Percentiles rank a stretch among this genome's conserved stretches.
Conservation (phyloP, 2,329 filamentous ascomycete genomes). For the Onygenales sp. region DNA sequence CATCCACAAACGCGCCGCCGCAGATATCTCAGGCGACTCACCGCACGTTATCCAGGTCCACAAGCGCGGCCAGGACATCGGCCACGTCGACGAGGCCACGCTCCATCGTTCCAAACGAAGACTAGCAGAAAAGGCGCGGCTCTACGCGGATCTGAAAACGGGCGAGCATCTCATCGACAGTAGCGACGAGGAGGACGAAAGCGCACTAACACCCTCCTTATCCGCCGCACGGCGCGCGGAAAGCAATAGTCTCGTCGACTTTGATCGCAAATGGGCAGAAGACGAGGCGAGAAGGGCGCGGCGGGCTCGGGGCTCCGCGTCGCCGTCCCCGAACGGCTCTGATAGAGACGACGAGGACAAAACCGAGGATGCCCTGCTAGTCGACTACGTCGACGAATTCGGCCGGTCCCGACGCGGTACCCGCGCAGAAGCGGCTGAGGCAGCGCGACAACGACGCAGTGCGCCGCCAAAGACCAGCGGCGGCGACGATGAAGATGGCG, state of each 20-base stretch:
- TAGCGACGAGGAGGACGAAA: constrained; percentile 21
- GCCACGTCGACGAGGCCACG: constrained; percentile 46
- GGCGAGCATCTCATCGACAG: constrained; percentile 61
- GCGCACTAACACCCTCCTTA: constrained; percentile 16
- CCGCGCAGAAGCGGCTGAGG: constrained; percentile 54
- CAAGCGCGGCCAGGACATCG: constrained; percentile 51
- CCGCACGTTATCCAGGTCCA: constrained; percentile 52
- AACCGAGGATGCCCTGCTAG: constrained; percentile 48
- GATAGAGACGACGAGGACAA: constrained; percentile 27
- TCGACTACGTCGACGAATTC: constrained; percentile 89
- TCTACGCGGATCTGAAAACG: constrained; percentile 83
- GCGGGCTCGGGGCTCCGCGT: constrained; percentile 15
- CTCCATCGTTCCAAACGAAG: constrained; percentile 62
- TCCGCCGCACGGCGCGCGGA: constrained; percentile 11
- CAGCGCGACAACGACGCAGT: constrained; percentile 40
- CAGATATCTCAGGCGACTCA: constrained; percentile 46
- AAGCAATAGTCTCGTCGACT: constrained; percentile 64
- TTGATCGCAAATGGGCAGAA: constrained; percentile 92
- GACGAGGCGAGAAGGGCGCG: constrained; percentile 32
- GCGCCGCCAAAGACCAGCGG: constrained; percentile 9
- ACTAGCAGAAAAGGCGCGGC: constrained; percentile 81
- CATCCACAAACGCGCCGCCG: constrained; percentile 52
- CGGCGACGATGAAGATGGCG: constrained; percentile 15
- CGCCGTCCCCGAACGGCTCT: constrained; percentile 32
- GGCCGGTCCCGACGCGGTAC: constrained; percentile 71